These are phyloP conservation scores for Rhododendron ovatum DNA, from an alignment of 148 eudicot genomes.

Conservation along the genomic window DNA sequence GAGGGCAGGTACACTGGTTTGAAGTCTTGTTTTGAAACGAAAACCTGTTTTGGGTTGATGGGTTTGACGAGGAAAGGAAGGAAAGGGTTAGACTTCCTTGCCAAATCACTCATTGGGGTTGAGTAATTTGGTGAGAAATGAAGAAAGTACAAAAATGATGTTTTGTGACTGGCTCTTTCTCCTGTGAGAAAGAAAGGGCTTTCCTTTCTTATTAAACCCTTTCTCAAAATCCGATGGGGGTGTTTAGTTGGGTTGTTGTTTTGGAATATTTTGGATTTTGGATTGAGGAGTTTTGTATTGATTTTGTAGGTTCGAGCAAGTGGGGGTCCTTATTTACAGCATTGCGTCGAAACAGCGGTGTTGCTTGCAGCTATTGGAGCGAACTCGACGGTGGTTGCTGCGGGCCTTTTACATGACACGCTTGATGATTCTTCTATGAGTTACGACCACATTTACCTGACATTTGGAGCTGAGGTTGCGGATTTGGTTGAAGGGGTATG, in stretches of 20 bases:
- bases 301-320: constrained; percentile 67
- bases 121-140: not conserved
- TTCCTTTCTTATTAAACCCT: not conserved
- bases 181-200: not conserved
- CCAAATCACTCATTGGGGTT: not conserved
- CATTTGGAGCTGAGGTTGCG: constrained; percentile 77
- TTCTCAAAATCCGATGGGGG: not conserved
- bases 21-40: not conserved
- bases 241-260: not conserved
- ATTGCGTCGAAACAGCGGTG: constrained; percentile 90
- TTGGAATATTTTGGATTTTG: not conserved
- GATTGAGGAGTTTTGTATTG: constrained; percentile 11
- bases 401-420: constrained; percentile 91
- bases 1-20: constrained; percentile 68
- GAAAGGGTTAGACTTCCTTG: not conserved
- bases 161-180: not conserved
- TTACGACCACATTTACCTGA: constrained; percentile 46
- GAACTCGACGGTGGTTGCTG: constrained; percentile 82
- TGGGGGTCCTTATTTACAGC: constrained; percentile 93
- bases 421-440: constrained; percentile 78
- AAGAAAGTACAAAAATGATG: not conserved
- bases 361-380: constrained; percentile 80
- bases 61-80: not conserved
- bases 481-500: constrained; percentile 91
- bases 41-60: not conserved